A percentile compares a stretch with the other conserved stretches of the same genome.
Evolutionary conservation across 106 monocot species (phyloP).

Genomic region (Allium sativum): DNA sequence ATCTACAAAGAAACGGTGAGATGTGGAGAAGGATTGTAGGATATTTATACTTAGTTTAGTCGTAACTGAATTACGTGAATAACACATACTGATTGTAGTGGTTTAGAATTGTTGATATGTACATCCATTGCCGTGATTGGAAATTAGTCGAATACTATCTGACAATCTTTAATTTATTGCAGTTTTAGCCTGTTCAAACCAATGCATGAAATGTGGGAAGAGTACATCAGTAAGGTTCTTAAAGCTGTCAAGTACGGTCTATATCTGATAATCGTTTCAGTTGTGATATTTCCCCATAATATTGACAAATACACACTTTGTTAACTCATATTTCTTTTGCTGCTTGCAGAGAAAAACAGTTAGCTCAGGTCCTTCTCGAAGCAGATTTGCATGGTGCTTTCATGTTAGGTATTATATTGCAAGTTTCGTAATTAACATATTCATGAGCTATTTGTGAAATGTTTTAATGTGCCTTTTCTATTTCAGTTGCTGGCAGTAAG

Average conservation of each 20-base stretch:
- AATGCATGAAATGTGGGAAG: conserved; percentile 98
- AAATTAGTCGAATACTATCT: too few relatives aligned
- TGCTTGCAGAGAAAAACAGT: conserved; percentile 57
- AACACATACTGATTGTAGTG: too few relatives aligned
- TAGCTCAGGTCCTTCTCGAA: conserved; percentile 43
- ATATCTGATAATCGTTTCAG: not conserved
- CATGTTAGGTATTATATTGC: conserved; percentile 43
- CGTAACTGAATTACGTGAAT: too few relatives aligned
- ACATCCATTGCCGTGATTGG: too few relatives aligned
- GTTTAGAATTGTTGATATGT: too few relatives aligned
- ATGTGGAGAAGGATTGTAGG: too few relatives aligned
- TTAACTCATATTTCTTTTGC: not conserved
- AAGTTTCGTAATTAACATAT: not conserved
- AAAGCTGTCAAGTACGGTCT: conserved; percentile 37
- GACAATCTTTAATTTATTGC: conserved; percentile 4
- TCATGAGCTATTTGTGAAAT: not conserved
- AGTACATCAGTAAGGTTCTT: conserved; percentile 56
- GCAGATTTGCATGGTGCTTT: conserved; percentile 86
- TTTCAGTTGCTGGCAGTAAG: conserved; percentile 78
- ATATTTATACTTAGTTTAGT: too few relatives aligned
- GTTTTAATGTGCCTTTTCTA: conserved; percentile 3
- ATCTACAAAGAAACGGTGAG: too few relatives aligned
- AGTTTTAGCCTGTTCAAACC: conserved; percentile 75
- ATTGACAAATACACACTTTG: not conserved
- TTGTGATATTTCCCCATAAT: not conserved